Conservation (phyloP, 1,139 yeast species). For the Candida sanyaensis region DNA sequence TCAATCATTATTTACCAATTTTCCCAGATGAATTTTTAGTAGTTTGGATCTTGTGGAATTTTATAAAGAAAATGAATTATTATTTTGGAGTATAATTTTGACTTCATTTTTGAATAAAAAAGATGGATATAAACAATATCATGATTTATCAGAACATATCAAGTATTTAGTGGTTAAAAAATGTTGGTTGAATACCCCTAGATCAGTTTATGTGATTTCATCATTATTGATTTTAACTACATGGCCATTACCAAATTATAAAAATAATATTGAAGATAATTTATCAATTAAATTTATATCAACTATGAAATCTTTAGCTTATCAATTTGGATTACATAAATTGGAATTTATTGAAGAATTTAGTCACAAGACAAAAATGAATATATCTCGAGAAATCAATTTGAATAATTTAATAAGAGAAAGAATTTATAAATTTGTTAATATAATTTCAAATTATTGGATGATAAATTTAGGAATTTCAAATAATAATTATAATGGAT, state of each 20-base stretch:
- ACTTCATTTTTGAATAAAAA: constrained; percentile 29
- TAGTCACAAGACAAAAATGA: constrained; percentile 43
- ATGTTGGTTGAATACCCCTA: constrained; percentile 50
- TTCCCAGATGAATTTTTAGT: constrained; percentile 41
- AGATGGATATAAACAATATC: constrained; percentile 19
- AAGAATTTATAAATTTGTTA: constrained; percentile 46
- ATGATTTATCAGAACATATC: constrained; percentile 32
- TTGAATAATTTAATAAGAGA: constrained; percentile 42
- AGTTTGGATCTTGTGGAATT: constrained; percentile 23
- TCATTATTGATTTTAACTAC: constrained; percentile 46
- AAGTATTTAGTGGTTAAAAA: constrained; percentile 42
- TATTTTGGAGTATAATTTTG: constrained; percentile 45
- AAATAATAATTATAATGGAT: constrained; percentile 41
- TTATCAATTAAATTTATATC: constrained; percentile 41
- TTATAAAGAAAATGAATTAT: constrained; percentile 33
- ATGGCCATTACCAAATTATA: constrained; percentile 45
- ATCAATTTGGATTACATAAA: constrained; percentile 49
- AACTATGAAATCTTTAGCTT: constrained; percentile 41
- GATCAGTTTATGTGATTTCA: constrained; percentile 43
- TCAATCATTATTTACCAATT: constrained; percentile 41
- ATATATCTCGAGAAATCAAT: constrained; percentile 33
- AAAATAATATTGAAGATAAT: constrained; percentile 35
- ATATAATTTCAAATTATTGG: constrained; percentile 49
- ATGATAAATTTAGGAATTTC: constrained; percentile 42
- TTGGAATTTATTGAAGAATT: constrained; percentile 46